These are phyloP conservation scores for Pyrenophora tritici-repentis DNA, from an alignment of 2,329 filamentous ascomycete species.

Conservation along the genomic window DNA sequence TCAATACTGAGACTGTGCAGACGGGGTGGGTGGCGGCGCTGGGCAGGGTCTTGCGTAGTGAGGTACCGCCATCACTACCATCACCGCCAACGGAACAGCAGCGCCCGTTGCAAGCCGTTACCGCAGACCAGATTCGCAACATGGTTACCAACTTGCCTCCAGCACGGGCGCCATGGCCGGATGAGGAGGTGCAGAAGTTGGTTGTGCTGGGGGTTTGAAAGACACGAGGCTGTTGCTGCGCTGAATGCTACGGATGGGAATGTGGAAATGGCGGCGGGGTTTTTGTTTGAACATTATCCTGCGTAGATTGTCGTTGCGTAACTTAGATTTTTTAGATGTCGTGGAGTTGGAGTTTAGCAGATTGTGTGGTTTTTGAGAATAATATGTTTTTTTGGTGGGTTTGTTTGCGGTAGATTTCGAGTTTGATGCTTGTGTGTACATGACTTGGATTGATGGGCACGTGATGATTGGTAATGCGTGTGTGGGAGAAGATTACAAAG, in stretches of 20 bases:
- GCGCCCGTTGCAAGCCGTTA: constrained; percentile 26
- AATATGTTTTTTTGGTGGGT: too few relatives aligned
- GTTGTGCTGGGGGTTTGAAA: constrained; percentile 54
- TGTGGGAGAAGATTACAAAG: too few relatives aligned
- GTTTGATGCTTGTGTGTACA: too few relatives aligned
- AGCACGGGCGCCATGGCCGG: constrained; percentile 45
- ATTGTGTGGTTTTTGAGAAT: too few relatives aligned
- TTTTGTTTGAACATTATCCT: constrained; percentile 51
- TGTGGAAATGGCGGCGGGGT: constrained; percentile 55
- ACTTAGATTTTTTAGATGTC: too few relatives aligned
- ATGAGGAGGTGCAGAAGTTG: constrained; percentile 50
- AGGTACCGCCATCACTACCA: constrained; percentile 27
- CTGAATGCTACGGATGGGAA: constrained; percentile 56
- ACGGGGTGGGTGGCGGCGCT: constrained; percentile 71
- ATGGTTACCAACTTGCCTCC: constrained; percentile 42
- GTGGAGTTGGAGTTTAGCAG: too few relatives aligned
- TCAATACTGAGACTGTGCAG: constrained; percentile 35
- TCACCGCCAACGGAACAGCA: not conserved
- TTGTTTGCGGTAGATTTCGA: too few relatives aligned
- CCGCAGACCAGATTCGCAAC: constrained; percentile 39
- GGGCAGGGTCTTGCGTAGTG: constrained; percentile 52
- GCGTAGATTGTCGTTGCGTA: constrained; percentile 2
- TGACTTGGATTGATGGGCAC: too few relatives aligned
- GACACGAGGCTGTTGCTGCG: constrained; percentile 54
- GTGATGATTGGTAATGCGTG: too few relatives aligned